Base-by-base conservation (phyloP, 1,284 basidiomycete genomes). In the Exobasidium rhododendri region DNA sequence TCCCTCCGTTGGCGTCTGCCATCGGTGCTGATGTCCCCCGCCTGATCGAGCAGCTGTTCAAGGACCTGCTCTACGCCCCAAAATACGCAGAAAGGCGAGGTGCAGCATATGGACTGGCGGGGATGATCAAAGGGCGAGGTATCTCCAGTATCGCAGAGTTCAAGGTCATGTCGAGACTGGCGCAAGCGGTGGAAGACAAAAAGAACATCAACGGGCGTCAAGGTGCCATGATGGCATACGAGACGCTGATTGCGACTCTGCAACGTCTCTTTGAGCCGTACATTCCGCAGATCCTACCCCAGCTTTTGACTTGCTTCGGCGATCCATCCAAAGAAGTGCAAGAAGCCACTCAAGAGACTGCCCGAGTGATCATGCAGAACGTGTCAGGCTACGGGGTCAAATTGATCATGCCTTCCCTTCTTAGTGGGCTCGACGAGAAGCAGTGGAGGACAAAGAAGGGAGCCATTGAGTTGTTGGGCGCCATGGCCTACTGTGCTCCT, bases 401-500 rank as follows among this genome's bases (percentile, higher is more conserved):
- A 82, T 85, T 93, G 57, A 93, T 98, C 65, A 83, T 98, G 4
- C 96, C 96, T 0, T 89, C 90, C 1, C 81, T 99, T 6, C 84
- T 99, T 4, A 88, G 88, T 35, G 94, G 93, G 35, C 83, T 98
- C 52, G 94, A 97, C 70, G 96, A 98, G 80, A 97, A 97, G 80
- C 96, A 98, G 80, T 98, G 96, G 96, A 85, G 94, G 29, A 92
- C 94, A 1, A 98, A 98, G 84, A 97, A 97, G 80, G 83, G 96
- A 85, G 94, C 93, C 2, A 97, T 98, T 68, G 96, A 98, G 80
- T 82, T 98, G n/a, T 84, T 98, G 59, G 96, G 96, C 40, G 90
- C 94, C 83, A 98, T 98, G 94, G 96, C 96, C 0, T 98, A 94
- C 81, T 96, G 94, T 81, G 93, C 96, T 4, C 96, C 94, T 1